Percentiles rank a stretch among this genome's conserved stretches.
These are phyloP conservation scores for Aegilops sharonensis DNA, from an alignment of 176 grass and related monocot species.

Conservation along the genomic window DNA sequence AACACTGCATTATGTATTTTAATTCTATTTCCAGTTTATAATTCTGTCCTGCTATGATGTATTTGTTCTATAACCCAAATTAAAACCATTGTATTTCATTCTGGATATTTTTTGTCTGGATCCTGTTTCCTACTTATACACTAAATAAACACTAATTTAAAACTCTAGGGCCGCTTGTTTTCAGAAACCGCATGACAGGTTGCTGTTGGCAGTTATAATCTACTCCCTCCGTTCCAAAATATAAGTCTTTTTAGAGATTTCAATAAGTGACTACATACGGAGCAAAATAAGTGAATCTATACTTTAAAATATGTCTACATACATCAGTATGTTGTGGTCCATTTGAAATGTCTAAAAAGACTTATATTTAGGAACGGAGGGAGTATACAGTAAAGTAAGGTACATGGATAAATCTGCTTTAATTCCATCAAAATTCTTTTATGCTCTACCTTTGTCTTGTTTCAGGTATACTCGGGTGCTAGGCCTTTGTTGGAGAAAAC, in stretches of 20 bases:
- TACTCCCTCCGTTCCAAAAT: background rate
- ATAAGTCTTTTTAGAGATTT: no score
- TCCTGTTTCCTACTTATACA: background rate
- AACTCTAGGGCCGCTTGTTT: background rate
- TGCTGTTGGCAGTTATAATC: background rate
- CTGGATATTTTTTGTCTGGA: background rate
- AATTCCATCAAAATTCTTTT: slow-evolving; percentile 3
- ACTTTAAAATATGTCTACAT: no score
- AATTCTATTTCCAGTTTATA: background rate
- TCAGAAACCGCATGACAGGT: background rate
- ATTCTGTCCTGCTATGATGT: background rate
- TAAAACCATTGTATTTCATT: background rate
- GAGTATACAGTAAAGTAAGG: background rate
- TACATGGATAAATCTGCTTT: slow-evolving; percentile 2
- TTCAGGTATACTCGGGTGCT: slow-evolving; percentile 84
- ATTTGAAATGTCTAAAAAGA: no score
- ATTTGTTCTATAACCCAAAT: background rate
- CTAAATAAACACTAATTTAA: background rate
- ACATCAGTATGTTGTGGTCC: no score
- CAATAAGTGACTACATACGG: no score
- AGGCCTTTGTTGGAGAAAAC: slow-evolving; percentile 92
- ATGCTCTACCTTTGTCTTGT: slow-evolving; percentile 6
- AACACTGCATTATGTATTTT: background rate
- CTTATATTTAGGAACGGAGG: no score
- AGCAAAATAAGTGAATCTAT: no score